Evolutionary conservation across 306 rosid species (phyloP).

Genomic region (Vicia faba): DNA sequence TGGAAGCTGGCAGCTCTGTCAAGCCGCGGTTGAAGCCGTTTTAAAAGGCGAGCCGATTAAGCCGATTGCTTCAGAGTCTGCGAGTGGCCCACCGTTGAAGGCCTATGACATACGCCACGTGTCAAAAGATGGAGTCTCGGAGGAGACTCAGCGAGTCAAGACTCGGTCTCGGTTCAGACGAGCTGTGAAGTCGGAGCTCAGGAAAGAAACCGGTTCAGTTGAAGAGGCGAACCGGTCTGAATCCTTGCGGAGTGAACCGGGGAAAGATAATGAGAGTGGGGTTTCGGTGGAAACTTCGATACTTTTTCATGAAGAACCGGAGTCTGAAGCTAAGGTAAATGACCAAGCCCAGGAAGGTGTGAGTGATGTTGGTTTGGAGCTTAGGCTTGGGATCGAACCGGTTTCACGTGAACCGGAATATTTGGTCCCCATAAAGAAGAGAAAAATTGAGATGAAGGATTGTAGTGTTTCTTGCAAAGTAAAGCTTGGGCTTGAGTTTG

Average conservation of each 20-base stretch:
- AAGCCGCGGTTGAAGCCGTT: conserved; percentile 90
- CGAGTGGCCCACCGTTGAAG: conserved; percentile 77
- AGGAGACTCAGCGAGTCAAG: conserved; percentile 41
- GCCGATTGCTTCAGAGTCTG: conserved; percentile 71
- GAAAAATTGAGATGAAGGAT: conserved; percentile 45
- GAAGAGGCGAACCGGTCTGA: conserved; percentile 49
- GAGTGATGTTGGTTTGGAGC: conserved; percentile 61
- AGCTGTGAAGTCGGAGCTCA: conserved; percentile 41
- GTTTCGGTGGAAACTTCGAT: conserved; percentile 53
- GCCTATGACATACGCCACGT: conserved; percentile 91
- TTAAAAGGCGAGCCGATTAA: conserved; percentile 77
- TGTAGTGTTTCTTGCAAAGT: background rate
- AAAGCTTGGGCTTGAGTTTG: conserved; percentile 51
- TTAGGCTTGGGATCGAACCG: conserved; percentile 75
- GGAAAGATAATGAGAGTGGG: conserved; percentile 69
- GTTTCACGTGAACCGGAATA: conserved; percentile 43
- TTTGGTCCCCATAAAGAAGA: conserved; percentile 78
- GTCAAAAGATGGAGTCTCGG: conserved; percentile 61
- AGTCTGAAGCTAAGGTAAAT: conserved; percentile 23
- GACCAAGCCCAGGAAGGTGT: conserved; percentile 25
- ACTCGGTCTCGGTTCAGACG: conserved; percentile 60
- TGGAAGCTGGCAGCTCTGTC: conserved; percentile 93
- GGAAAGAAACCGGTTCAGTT: background rate
- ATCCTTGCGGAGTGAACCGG: conserved; percentile 70
- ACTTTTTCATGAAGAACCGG: conserved; percentile 45